Evolutionary conservation across 2,329 filamentous ascomycete genomes (phyloP), one percentile per base, ranked within the genome.

Genomic region (Ophiostoma quercus): DNA sequence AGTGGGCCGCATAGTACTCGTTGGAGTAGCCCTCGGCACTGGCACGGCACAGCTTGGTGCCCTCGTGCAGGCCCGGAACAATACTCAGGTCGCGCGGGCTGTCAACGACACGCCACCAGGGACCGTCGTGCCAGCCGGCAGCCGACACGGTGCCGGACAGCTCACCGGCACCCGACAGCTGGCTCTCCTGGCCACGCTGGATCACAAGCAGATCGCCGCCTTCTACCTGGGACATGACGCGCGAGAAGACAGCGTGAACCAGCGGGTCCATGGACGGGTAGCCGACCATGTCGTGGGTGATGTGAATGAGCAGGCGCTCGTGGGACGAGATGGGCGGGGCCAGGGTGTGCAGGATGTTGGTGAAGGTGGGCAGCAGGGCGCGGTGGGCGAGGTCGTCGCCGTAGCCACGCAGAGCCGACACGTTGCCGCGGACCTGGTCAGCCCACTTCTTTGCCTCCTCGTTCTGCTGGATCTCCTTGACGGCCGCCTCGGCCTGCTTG

Each of bases 221-320:
- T 80, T 99, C 95, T 65, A 99, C 95, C 81, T 99, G 95, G n/a
- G 93, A 87, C 95, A 99, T 99, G 76, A 99, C 94, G 68, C 93
- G 90, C 69, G 91, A 91, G 82, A 99, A 99, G 73, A 95, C 93
- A 71, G 87, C 86, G 80, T 98, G 92, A 75, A 98, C 92, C 69
- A 97, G 86, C 22, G 94, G 93, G 78, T 98, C 94, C 75, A 99
- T 88, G 22, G 92, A 94, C 2, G 95, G 95, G 78, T 99, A 99
- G 74, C 92, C 92, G 74, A 93, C 89, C 62, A 99, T 87, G 79
- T 98, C 95, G 82, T 99, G 95, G 9, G 94, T 97, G 73, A 95
- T 96, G 82, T 99, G 95, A 76, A 99, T 98, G 76, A 96, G 91
- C 8, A 99, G 90, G 67, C 94, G 92, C 81, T 99, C 95, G 80